A percentile compares a stretch with the other conserved stretches of the same genome.
phyloP scores from a whole-genome alignment of 2,329 filamentous ascomycete species.

The Fusarium sarcochroum region DNA sequence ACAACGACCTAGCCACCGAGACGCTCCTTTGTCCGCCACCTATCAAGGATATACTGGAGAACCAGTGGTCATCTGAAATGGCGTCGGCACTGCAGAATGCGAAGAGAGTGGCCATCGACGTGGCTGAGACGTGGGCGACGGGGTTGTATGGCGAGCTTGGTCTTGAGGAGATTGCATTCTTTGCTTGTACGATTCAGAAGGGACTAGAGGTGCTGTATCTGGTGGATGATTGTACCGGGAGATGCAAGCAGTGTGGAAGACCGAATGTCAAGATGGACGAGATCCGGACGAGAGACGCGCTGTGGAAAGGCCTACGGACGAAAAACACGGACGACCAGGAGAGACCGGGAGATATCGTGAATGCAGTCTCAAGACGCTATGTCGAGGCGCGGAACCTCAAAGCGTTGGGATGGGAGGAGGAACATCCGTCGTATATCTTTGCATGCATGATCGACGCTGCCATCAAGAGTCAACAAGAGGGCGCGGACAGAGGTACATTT shows the following conservation, averaged over 20 bases:
- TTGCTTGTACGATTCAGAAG: conserved; percentile 50
- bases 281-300: conserved; percentile 33
- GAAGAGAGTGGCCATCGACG: conserved; percentile 48
- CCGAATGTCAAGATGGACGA: conserved; percentile 14
- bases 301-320: conserved; percentile 44
- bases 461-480: conserved; percentile 51
- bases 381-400: conserved; percentile 53
- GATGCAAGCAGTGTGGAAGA: conserved; percentile 43
- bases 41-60: conserved; percentile 47
- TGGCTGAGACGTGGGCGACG: conserved; percentile 47
- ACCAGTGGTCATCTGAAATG: conserved; percentile 50
- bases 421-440: conserved; percentile 51
- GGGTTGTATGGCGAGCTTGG: conserved; percentile 39
- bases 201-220: conserved; percentile 51
- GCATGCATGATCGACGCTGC: conserved; percentile 48
- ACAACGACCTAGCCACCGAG: conserved; percentile 18
- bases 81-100: conserved; percentile 45
- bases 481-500: conserved; percentile 36
- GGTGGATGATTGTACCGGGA: conserved; percentile 49
- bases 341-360: conserved; percentile 49
- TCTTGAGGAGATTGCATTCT: conserved; percentile 48
- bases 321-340: conserved; percentile 28
- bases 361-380: conserved; percentile 50
- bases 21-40: conserved; percentile 37
- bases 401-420: conserved; percentile 49